Evolutionary conservation across 768 basidiomycete species (phyloP), one percentile per base, ranked within the genome.

Genomic region (Termitomyces sp.): DNA sequence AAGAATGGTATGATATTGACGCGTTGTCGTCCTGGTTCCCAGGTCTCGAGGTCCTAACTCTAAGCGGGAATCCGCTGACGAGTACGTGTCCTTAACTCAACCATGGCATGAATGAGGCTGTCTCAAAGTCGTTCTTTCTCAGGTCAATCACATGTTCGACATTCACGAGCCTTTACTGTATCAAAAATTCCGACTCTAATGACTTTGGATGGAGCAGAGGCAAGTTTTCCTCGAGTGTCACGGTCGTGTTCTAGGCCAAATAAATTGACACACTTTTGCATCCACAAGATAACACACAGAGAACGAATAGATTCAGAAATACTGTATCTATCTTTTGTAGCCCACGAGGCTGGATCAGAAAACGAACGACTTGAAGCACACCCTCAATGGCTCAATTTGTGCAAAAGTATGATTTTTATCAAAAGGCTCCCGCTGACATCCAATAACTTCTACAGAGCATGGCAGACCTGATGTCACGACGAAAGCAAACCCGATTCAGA

Each of bases 221-320:
- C 90, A 71, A 67, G 86, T 76, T 57, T 60, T 56, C 59, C 43
- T 55, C 43, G 50, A 5, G 58, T 60, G 60, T 57, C 45, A 29
- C 46, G 45, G 54, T 55, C 32, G 32, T 20, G 37, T 56, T 63
- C 38, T 42, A 43, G 29, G 14, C 40, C 20, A 48, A 60, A 55
- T 60, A 43, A 42, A 17, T 56, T 62, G 53, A 60, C 45, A 51
- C 47, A 56, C 48, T 54, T 54, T 15, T 10, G 46, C 58, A 57
- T 63, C 20, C 8, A 5, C 31, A 65, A 94, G 91, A 83, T 95
- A 49, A 83, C 87, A 9, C 64, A 70, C 9, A 85, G 81, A 64
- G 91, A 94, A 70, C 81, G 94, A 45, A 76, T 74, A n/a, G 94
- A 96, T 67, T 84, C 86, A 53, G 94, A 96, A 72, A 70, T 92